Evolutionary conservation across 495 filamentous ascomycete species (phyloP).

Genomic region (Aspergillus ellipticus): DNA sequence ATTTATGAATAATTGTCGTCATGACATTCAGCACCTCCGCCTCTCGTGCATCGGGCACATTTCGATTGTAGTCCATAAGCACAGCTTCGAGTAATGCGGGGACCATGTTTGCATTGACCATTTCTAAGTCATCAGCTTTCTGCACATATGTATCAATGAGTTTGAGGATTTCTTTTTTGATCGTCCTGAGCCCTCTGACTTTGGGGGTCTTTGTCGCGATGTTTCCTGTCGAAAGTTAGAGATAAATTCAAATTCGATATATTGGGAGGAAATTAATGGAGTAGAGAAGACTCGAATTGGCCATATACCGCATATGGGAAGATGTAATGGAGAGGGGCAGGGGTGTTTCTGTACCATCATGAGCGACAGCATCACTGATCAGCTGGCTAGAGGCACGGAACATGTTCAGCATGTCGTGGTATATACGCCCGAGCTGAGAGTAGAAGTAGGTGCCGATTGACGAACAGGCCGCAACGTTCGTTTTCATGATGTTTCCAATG

Average conservation of each 20-base stretch:
- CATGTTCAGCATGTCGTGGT: constrained; percentile 98
- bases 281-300: neutral
- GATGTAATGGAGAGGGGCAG: neutral
- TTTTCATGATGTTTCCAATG: constrained; percentile 99
- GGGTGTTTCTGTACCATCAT: constrained; percentile 63
- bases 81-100: constrained; percentile 96
- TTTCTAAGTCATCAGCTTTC: constrained; percentile 92
- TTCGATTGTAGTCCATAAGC: constrained; percentile 91
- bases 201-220: constrained; percentile 97
- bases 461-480: constrained; percentile 93
- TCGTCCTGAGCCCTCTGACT: constrained; percentile 90
- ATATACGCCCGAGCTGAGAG: constrained; percentile 97
- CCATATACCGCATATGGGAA: neutral
- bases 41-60: constrained; percentile 93
- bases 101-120: constrained; percentile 88
- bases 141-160: constrained; percentile 97
- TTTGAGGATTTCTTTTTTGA: constrained; percentile 99
- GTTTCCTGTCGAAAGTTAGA: constrained; percentile 54
- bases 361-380: constrained; percentile 84
- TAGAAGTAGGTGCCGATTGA: constrained; percentile 97
- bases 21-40: constrained; percentile 96
- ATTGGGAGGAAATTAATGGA: neutral
- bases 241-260: neutral
- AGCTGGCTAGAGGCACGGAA: constrained; percentile 93
- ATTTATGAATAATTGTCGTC: constrained; percentile 93